Conservation (phyloP, 1,284 basidiomycete species). For the Wallemia ichthyophaga region DNA sequence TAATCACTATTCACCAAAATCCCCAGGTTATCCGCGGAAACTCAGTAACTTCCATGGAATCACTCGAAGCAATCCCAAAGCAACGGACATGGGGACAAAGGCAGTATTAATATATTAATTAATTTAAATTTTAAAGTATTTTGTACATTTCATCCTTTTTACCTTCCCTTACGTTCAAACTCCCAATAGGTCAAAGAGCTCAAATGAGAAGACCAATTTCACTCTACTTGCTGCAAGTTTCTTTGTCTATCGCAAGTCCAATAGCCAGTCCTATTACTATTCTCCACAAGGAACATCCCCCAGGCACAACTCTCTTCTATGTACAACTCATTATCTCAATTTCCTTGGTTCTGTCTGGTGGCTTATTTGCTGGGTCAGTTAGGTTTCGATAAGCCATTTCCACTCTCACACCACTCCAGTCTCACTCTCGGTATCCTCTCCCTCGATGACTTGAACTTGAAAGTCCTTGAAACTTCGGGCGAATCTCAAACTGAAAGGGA, state of each 20-base stretch:
- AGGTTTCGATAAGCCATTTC: neutral
- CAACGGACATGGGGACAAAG: neutral
- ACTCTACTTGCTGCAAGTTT: neutral
- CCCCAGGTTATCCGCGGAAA: constrained; percentile 69
- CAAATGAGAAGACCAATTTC: neutral
- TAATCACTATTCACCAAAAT: constrained; percentile 3
- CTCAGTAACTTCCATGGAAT: constrained; percentile 75
- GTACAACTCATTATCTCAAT: neutral
- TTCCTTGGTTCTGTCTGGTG: neutral
- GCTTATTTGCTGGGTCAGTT: neutral
- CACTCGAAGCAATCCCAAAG: constrained; percentile 15
- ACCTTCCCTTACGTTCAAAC: neutral
- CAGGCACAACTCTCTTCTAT: neutral
- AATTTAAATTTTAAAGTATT: neutral
- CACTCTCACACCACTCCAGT: neutral
- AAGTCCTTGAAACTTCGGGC: neutral
- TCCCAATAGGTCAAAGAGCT: neutral
- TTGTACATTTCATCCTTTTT: neutral
- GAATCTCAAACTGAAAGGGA: neutral
- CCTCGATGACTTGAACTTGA: neutral
- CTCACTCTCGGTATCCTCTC: neutral
- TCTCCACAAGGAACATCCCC: neutral
- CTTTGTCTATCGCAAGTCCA: neutral
- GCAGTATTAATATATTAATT: neutral
- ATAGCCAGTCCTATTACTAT: neutral